Conservation (phyloP, 1,139 yeast genomes). For the Hyphopichia fennica region DNA sequence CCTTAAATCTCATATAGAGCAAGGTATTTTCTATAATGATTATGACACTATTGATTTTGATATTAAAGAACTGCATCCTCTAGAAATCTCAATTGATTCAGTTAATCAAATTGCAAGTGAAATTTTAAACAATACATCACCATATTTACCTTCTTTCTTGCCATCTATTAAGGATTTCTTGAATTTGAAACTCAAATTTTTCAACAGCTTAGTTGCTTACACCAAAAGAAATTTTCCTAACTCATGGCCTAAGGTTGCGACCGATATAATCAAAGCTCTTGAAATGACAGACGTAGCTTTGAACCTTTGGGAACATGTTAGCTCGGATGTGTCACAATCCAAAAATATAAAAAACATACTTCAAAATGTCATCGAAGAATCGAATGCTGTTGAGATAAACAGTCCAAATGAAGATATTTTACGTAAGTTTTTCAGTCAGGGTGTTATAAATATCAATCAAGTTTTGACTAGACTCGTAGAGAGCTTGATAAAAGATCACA, state of each 20-base stretch:
- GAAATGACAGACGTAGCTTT: conserved; percentile 61
- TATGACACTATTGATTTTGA: conserved; percentile 58
- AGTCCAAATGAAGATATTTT: conserved; percentile 16
- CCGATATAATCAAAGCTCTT: conserved; percentile 44
- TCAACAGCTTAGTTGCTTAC: conserved; percentile 46
- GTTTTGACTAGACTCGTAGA: conserved; percentile 37
- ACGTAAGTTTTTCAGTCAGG: conserved; percentile 29
- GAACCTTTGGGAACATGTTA: conserved; percentile 46
- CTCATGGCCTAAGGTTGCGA: conserved; percentile 25
- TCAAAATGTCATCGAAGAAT: conserved; percentile 14
- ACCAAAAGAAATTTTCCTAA: conserved; percentile 46
- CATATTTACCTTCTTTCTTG: conserved; percentile 30
- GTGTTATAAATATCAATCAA: conserved; percentile 32
- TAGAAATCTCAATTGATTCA: conserved; percentile 48
- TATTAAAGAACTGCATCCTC: conserved; percentile 31
- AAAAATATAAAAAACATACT: conserved; percentile 13
- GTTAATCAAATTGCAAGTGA: conserved; percentile 51
- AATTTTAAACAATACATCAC: conserved; percentile 48
- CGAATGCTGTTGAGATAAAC: conserved; percentile 5
- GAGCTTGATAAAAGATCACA: conserved; percentile 14
- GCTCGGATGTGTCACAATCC: conserved; percentile 13
- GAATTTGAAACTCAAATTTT: conserved; percentile 23
- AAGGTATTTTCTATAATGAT: conserved; percentile 66
- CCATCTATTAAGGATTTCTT: conserved; percentile 29
- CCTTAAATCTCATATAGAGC: conserved; percentile 74